Evolutionary conservation across 768 basidiomycete genomes (phyloP).

Genomic region (Imleria badia): DNA sequence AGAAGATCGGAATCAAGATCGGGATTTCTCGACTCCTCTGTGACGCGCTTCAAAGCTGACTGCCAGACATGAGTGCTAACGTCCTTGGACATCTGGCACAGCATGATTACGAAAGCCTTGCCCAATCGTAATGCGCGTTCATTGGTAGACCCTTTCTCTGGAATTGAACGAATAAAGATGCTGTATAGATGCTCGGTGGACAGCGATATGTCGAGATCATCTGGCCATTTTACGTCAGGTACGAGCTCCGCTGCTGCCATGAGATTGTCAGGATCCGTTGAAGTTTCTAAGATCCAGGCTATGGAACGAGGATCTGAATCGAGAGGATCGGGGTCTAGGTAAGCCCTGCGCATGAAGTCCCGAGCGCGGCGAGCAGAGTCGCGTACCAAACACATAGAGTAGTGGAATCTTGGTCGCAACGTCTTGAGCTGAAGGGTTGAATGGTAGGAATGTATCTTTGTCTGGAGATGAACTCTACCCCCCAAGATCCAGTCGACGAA

Average conservation of each 20-base stretch:
- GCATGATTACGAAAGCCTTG: constrained; percentile 5
- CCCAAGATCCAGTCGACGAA: not conserved
- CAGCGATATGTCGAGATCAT: constrained; percentile 8
- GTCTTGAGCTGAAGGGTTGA: not conserved
- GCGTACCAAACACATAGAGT: not conserved
- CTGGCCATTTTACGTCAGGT: constrained; percentile 17
- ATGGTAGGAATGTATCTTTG: not conserved
- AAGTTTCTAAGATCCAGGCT: constrained; percentile 20
- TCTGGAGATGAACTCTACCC: not conserved
- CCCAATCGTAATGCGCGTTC: not conserved
- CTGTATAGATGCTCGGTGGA: not conserved
- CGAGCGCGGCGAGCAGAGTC: not conserved
- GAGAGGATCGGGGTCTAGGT: not conserved
- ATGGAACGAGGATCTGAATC: constrained; percentile 7
- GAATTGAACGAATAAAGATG: constrained; percentile 1
- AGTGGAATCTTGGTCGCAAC: not conserved
- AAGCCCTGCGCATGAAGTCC: not conserved
- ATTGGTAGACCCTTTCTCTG: not conserved
- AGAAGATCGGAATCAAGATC: not conserved
- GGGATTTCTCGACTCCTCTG: not conserved
- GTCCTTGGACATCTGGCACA: not conserved
- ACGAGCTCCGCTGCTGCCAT: constrained; percentile 11
- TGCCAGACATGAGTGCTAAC: not conserved
- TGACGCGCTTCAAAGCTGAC: not conserved
- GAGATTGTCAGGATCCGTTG: constrained; percentile 14